Evolutionary conservation across 225 moss, liverwort and hornwort species (phyloP).

Genomic region (Rhytidiadelphus loreus): DNA sequence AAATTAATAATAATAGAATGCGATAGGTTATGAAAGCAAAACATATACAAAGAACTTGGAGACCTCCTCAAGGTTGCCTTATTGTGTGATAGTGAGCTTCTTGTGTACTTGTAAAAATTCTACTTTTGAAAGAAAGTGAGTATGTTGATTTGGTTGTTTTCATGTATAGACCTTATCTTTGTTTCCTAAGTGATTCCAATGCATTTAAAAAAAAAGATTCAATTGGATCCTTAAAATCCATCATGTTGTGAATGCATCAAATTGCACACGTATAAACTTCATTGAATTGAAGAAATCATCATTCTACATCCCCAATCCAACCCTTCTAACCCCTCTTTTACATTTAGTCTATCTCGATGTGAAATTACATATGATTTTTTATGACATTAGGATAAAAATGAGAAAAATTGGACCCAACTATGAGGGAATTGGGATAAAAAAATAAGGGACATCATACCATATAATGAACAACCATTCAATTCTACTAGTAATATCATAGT

Average conservation of each 20-base stretch:
- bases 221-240: background rate
- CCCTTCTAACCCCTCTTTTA: too few relatives aligned
- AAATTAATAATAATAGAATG: too few relatives aligned
- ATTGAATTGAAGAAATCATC: background rate
- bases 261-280: background rate
- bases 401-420: too few relatives aligned
- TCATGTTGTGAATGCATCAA: background rate
- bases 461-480: too few relatives aligned
- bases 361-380: too few relatives aligned
- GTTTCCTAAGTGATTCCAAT: background rate
- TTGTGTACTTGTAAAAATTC: background rate
- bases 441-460: too few relatives aligned
- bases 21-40: too few relatives aligned
- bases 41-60: too few relatives aligned
- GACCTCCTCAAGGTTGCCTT: background rate
- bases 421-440: too few relatives aligned
- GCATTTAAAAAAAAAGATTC: fast-evolving
- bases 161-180: background rate
- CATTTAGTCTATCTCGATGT: too few relatives aligned
- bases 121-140: background rate
- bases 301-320: background rate
- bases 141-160: background rate
- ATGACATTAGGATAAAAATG: too few relatives aligned
- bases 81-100: background rate
- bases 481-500: too few relatives aligned